Percentiles rank a stretch among this genome's conserved stretches.
Evolutionary conservation across 805 yeast species (phyloP).

Genomic region (Metschnikowia chrysomelidarum): DNA sequence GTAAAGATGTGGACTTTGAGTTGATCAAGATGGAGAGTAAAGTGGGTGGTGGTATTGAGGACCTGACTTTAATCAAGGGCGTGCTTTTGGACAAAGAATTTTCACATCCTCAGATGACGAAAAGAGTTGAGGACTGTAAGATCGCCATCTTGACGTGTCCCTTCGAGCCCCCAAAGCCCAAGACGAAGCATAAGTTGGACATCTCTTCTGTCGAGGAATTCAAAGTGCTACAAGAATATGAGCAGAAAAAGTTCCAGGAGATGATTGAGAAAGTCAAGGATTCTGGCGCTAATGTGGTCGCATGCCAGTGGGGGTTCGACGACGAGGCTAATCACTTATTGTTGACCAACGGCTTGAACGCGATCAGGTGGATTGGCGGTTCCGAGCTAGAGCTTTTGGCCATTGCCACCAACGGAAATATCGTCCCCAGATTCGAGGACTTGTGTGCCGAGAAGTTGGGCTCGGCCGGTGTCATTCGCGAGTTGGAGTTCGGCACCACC

Average conservation of each 20-base stretch:
- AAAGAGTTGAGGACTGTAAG: conserved; percentile 70
- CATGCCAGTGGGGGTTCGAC: conserved; percentile 99
- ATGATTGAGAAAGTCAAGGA: conserved; percentile 86
- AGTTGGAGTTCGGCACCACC: conserved; percentile 93
- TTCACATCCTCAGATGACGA: conserved; percentile 98
- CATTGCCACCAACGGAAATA: conserved; percentile 95
- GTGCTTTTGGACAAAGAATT: conserved; percentile 94
- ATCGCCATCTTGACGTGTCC: conserved; percentile 97
- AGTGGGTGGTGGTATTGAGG: conserved; percentile 91
- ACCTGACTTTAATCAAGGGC: conserved; percentile 82
- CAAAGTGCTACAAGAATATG: conserved; percentile 85
- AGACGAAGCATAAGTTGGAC: conserved; percentile 95
- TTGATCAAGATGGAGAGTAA: conserved; percentile 93
- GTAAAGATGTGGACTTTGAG: conserved; percentile 96
- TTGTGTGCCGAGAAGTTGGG: conserved; percentile 81
- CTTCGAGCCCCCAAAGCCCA: conserved; percentile 99
- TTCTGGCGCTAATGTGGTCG: conserved; percentile 93
- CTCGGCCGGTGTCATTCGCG: conserved; percentile 78
- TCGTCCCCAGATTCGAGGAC: conserved; percentile 97
- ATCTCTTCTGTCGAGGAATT: conserved; percentile 94
- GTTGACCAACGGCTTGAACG: conserved; percentile 84
- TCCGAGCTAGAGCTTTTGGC: conserved; percentile 94
- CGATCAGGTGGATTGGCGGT: conserved; percentile 99
- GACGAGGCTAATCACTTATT: conserved; percentile 96
- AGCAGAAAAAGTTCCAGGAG: conserved; percentile 82